These are phyloP conservation scores for Ustilago tritici DNA, from an alignment of 1,284 basidiomycete species.

Conservation along the genomic window DNA sequence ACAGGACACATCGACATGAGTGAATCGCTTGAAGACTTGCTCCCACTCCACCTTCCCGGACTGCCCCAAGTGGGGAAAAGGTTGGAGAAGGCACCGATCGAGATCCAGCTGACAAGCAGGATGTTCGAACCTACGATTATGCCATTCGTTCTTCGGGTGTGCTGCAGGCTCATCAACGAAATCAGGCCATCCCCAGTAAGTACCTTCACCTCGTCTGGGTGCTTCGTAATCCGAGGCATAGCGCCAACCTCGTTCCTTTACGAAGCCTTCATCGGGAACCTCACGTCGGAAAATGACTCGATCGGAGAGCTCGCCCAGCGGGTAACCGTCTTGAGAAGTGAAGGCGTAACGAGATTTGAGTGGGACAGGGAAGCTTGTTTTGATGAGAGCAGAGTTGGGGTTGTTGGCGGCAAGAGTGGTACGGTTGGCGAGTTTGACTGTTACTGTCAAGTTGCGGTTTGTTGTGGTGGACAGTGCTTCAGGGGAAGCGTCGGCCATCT, in stretches of 20 bases:
- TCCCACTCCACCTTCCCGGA: constrained; percentile 29
- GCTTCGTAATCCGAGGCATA: background rate
- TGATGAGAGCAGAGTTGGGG: constrained; percentile 33
- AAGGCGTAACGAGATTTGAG: constrained; percentile 39
- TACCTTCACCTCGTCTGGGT: constrained; percentile 9
- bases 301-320: constrained; percentile 18
- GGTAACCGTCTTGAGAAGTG: constrained; percentile 44
- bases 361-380: constrained; percentile 41
- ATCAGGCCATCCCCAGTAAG: constrained; percentile 32
- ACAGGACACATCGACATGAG: constrained; percentile 31
- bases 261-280: background rate
- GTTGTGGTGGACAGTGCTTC: background rate
- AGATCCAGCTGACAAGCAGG: constrained; percentile 40
- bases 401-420: constrained; percentile 17
- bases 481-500: constrained; percentile 3
- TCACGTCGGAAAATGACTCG: constrained; percentile 22
- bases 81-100: constrained; percentile 29
- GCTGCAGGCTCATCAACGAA: constrained; percentile 28
- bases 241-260: constrained; percentile 1
- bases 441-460: constrained; percentile 17
- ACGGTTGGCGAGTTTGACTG: constrained; percentile 27
- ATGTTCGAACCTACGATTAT: constrained; percentile 25
- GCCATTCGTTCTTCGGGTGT: constrained; percentile 17
- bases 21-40: constrained; percentile 45
- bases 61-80: constrained; percentile 3